These are phyloP conservation scores for Claviceps sp. DNA, from an alignment of 2,329 filamentous ascomycete species.

Conservation along the genomic window DNA sequence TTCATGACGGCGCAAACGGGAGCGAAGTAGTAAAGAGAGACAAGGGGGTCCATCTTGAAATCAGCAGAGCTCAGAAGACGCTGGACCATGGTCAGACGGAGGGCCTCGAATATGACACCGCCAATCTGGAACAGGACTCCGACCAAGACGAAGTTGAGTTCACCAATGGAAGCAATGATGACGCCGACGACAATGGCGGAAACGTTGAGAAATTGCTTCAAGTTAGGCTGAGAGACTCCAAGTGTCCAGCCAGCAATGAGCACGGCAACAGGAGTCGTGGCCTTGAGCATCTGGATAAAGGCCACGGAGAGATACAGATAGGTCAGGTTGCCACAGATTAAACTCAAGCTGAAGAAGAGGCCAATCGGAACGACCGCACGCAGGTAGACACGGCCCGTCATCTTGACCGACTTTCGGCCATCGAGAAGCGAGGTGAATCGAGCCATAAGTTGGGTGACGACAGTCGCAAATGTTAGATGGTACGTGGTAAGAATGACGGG, in stretches of 20 bases:
- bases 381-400: slow-evolving; percentile 88
- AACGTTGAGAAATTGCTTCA: slow-evolving; percentile 83
- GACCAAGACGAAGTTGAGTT: slow-evolving; percentile 80
- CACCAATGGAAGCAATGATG: slow-evolving; percentile 83
- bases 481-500: slow-evolving; percentile 86
- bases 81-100: slow-evolving; percentile 75
- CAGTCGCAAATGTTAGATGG: slow-evolving; percentile 82
- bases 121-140: slow-evolving; percentile 69
- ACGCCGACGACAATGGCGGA: slow-evolving; percentile 91
- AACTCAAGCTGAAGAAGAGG: slow-evolving; percentile 85
- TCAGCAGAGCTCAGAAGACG: slow-evolving; percentile 67
- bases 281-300: slow-evolving; percentile 99
- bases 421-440: slow-evolving; percentile 83
- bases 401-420: slow-evolving; percentile 89
- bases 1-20: slow-evolving; percentile 77
- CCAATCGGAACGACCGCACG: slow-evolving; percentile 91
- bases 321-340: slow-evolving; percentile 93
- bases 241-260: slow-evolving; percentile 81
- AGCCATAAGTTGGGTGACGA: slow-evolving; percentile 89
- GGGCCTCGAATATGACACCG: slow-evolving; percentile 70
- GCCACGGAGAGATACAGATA: slow-evolving; percentile 92
- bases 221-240: slow-evolving; percentile 68
- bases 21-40: slow-evolving; percentile 83
- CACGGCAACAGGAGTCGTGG: slow-evolving; percentile 88
- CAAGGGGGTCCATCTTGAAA: slow-evolving; percentile 85